phyloP scores from a whole-genome alignment of 257 asterid species.

The Lycium barbarum region DNA sequence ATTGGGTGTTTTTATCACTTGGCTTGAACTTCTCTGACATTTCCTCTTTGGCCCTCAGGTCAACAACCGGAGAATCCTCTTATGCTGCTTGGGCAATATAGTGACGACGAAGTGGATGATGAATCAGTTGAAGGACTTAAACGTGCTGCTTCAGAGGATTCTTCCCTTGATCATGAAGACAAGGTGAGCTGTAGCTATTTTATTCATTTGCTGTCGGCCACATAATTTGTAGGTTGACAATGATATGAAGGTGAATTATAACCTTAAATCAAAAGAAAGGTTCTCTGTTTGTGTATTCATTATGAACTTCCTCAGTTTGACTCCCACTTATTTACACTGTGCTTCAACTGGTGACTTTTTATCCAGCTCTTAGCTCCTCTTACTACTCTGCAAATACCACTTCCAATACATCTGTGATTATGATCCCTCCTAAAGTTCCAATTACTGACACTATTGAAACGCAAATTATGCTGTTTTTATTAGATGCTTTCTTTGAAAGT shows the following conservation, averaged over 20 bases:
- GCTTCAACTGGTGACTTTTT: not conserved
- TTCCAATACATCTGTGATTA: constrained; percentile 1
- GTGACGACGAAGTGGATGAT: constrained; percentile 87
- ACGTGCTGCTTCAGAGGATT: constrained; percentile 47
- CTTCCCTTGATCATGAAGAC: constrained; percentile 47
- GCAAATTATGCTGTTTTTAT: not conserved
- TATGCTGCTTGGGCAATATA: constrained; percentile 86
- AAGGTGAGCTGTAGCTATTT: constrained; percentile 57
- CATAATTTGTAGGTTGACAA: not conserved
- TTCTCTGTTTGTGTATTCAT: not conserved
- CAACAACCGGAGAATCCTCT: constrained; percentile 74
- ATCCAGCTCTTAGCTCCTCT: not conserved
- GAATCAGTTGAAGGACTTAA: constrained; percentile 50
- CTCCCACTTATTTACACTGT: not conserved
- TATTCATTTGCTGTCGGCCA: not conserved
- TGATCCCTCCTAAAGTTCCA: not conserved
- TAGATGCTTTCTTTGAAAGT: not conserved
- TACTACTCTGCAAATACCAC: constrained; percentile 3
- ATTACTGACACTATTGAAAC: not conserved
- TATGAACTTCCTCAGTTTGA: not conserved
- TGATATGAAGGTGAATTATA: not conserved
- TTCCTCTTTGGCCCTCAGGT: constrained; percentile 60
- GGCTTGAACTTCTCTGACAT: constrained; percentile 38
- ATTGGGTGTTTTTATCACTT: constrained; percentile 36
- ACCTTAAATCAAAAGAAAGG: not conserved